These are phyloP conservation scores for Trichoderma semiorbis DNA, from an alignment of 2,329 filamentous ascomycete genomes.

Conservation along the genomic window DNA sequence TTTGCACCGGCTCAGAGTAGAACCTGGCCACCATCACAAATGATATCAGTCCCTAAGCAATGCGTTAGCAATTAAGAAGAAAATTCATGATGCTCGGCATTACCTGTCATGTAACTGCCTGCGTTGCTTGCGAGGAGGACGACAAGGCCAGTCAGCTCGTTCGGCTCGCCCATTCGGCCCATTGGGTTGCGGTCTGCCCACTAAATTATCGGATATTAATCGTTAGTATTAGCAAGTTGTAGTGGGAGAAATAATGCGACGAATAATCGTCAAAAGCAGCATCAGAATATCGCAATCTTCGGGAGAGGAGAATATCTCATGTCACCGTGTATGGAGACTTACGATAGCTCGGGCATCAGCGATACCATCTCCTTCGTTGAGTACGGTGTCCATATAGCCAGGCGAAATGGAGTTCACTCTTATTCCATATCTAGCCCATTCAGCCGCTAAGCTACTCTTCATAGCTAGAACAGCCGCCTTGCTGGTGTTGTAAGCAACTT, in stretches of 20 bases:
- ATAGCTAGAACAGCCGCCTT: conserved; percentile 65
- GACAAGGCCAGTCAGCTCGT: conserved; percentile 60
- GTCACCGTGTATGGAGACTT: neutral
- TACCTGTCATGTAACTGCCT: conserved; percentile 65
- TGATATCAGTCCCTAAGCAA: neutral
- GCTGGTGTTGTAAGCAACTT: conserved; percentile 67
- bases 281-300: neutral
- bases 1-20: neutral
- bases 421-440: conserved; percentile 70
- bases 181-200: conserved; percentile 60
- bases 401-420: conserved; percentile 67
- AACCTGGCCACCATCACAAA: neutral
- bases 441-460: conserved; percentile 63
- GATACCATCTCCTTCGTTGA: conserved; percentile 63
- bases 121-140: conserved; percentile 58
- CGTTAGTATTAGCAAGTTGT: neutral
- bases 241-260: accelerated
- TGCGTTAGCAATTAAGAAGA: neutral
- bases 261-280: no score
- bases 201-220: conserved; percentile 28
- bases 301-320: neutral
- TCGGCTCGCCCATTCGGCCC: conserved; percentile 61
- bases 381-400: conserved; percentile 73
- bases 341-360: conserved; percentile 39
- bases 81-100: neutral